Evolutionary conservation across 345 rosid species (phyloP), one percentile per base, ranked within the genome.

Genomic region (Salix exigua): DNA sequence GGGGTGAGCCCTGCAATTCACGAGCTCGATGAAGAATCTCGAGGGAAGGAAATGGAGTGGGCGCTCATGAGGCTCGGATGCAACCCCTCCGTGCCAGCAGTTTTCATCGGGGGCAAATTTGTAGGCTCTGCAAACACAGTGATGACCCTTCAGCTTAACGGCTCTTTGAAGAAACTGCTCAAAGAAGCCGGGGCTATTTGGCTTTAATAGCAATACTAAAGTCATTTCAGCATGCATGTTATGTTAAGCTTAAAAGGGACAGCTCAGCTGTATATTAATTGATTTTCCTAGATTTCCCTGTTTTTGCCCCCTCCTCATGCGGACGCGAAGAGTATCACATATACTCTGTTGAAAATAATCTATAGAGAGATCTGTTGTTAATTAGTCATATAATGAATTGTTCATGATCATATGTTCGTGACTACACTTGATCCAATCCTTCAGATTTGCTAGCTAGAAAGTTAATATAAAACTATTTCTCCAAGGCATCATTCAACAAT

Each of bases 61-160:
- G 96, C 92, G 8, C 89, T 95, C 40, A 58, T 79, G 23, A 81
- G 93, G 77, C 85, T 95, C 28, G 97, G 99, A 0, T 90, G 97
- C 80, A 91, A 84, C 78, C 97, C 97, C 9, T 30, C 92, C 0
- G 93, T 95, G 37, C 99, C 97, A 0, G 96, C 92, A 0, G 89
- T 95, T 66, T 95, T 95, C 80, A 87, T 95, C 0, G 99, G 99
- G 0, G 97, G 99, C n/a, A 89, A 87, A 66, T 87, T 95, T 26
- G 86, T 95, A 12, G 99, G 99, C 71, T 87, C 91, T 5, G 90
- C 97, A 10, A 93, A 88, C 69, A 86, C 92, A 1, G 85, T 95
- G 88, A 91, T 93, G 94, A 93, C 97, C 73, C 94, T 90, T 77
- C 97, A 95, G 58, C 91, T 95, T 72, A 90, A 89, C 78, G 97